Evolutionary conservation across 768 basidiomycete species (phyloP), one percentile per base, ranked within the genome.

Genomic region (Tricholoma bakamatsutake): DNA sequence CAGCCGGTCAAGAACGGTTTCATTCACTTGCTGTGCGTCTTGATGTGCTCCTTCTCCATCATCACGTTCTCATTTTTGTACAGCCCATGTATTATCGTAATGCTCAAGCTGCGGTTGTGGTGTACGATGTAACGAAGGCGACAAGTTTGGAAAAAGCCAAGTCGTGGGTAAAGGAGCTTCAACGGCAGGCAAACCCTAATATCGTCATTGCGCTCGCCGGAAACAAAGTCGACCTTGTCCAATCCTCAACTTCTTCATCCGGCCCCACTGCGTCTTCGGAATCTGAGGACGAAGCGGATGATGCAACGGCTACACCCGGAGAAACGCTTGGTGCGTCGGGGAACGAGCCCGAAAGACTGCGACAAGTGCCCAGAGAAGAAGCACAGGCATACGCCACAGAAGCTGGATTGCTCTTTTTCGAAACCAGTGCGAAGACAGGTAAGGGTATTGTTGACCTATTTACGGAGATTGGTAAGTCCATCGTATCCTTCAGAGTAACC

Each of bases 61-160:
- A 48, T 45, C 18, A 60, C 53, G 53, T 58, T 42, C 58, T 54
- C 37, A 64, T 58, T 24, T 59, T 52, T 52, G 55, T 50, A 40
- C 58, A 92, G 90, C 96, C 97, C 46, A 98, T 98, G 96, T 97
- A 97, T 71, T 98, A 97, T 71, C 90, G 97, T 66, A 98, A 98
- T 66, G 93, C 96, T 7, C 92, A 95, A 70, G 95, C 96, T 3
- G 96, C 96, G 31, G 94, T 98, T 40, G 97, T 99, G 8, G 96
- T 98, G 17, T 98, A 98, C 71, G 97, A 98, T 69, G 86, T 98
- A 54, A 98, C 96, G 50, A 97, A 98, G 73, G 90, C 92, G 45
- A 82, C 88, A 55, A 96, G 93, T 65, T 79, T 99, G 56, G 96
- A 98, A 71, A 98, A 98, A 71, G 97, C 97, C 53, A 98, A 98